Evolutionary conservation across 257 asterid genomes (phyloP), one percentile per base, ranked within the genome.

Genomic region (Primulina eburnea): DNA sequence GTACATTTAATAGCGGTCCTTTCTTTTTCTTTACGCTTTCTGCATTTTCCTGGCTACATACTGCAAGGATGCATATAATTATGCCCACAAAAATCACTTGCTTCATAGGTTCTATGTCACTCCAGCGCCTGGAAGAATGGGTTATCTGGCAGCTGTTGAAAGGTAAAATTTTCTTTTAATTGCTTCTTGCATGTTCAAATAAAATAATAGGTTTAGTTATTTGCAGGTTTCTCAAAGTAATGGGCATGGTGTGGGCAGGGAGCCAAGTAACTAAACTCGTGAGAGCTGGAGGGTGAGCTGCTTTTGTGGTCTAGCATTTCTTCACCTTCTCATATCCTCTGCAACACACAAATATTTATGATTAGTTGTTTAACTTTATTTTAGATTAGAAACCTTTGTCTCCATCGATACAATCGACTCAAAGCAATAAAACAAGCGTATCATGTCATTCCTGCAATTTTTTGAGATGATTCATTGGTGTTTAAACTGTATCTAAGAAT

Each of bases 241-340:
- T 92, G 92, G 98, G 90, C 78, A 88, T 92, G 97, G 98, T 92
- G 67, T 92, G 97, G 98, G 98, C 98, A 62, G 96, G 98, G 65
- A 92, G 98, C 82, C 98, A 92, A 85, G 97, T 90, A 61, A 92
- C 98, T 12, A 92, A 92, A 83, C 83, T 90, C 71, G 43, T 81
- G n/a, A 76, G 96, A 81, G 98, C 98, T 73, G 98, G 89, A 73
- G 97, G 98, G 97, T 92, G 81, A 85, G 92, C 76, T 65, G 61
- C 67, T 75, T 30, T 32, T 66, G 30, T 38, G 43, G 43, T 52
- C 62, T 69, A 53, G 21, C 61, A 70, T 78, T 75, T 63, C 53
- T 43, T 43, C 53, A 14, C 14, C 43, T 21, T 21, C 24, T 21
- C 24, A 21, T 21, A 21, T 21, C 24, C 18, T 43, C 18, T 43